Evolutionary conservation across 2,329 filamentous ascomycete genomes (phyloP).

Genomic region (Graphilbum ipis-grandicollis): DNA sequence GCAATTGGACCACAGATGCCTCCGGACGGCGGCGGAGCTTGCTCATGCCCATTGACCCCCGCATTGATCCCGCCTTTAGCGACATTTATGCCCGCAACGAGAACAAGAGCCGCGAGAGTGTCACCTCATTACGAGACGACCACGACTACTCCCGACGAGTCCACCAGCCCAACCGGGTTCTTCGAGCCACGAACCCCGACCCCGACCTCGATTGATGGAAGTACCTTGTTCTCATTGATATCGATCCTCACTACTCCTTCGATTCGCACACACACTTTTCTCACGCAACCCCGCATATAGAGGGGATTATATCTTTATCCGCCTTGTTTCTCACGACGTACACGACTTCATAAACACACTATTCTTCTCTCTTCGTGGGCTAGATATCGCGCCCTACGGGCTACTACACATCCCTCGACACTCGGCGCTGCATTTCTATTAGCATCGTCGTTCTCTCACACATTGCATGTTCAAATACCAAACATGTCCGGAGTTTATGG

Average conservation of each 20-base stretch:
- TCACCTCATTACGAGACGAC: slow-evolving; percentile 46
- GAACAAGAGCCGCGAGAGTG: slow-evolving; percentile 43
- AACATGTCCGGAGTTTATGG: no score
- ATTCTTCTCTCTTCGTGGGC: not conserved
- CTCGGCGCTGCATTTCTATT: no score
- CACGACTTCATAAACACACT: not conserved
- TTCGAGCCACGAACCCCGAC: slow-evolving; percentile 48
- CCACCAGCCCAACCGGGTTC: slow-evolving; percentile 30
- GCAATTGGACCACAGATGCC: slow-evolving; percentile 18
- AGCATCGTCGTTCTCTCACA: no score
- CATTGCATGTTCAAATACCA: no score
- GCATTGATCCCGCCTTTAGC: slow-evolving; percentile 42
- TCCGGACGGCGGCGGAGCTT: slow-evolving; percentile 27
- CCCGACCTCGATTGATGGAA: slow-evolving; percentile 15
- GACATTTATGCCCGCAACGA: slow-evolving; percentile 34
- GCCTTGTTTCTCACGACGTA: not conserved
- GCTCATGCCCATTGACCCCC: slow-evolving; percentile 42
- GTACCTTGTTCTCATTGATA: not conserved
- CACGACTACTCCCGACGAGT: slow-evolving; percentile 48
- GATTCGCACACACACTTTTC: no score
- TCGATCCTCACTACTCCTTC: not conserved
- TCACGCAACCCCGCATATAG: not conserved
- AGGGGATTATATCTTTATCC: not conserved
- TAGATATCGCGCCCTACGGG: no score
- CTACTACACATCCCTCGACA: not conserved